A percentile compares a stretch with the other conserved stretches of the same genome.
Conservation (phyloP, 768 basidiomycete species). For the Sutorius australiensis region DNA sequence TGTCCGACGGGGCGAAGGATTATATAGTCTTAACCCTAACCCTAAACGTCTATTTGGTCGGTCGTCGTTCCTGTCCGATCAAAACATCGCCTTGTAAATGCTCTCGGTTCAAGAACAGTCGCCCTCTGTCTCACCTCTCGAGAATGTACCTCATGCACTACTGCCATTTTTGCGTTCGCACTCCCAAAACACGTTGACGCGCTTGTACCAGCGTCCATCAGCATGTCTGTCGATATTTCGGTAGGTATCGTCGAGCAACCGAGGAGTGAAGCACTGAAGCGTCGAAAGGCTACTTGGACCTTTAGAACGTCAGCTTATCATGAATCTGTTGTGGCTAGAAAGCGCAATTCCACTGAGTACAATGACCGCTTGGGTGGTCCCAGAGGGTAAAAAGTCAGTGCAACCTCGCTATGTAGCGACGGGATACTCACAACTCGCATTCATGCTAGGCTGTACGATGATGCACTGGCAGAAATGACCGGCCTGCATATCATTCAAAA, state of each 20-base stretch:
- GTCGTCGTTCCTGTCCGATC: not conserved
- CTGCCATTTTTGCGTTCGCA: conserved; percentile 80
- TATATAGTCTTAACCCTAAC: conserved; percentile 7
- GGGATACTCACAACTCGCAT: conserved; percentile 2
- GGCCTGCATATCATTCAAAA: conserved; percentile 68
- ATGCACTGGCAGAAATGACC: conserved; percentile 58
- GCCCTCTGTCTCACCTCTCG: conserved; percentile 6
- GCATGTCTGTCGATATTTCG: conserved; percentile 89
- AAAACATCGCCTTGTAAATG: conserved; percentile 11
- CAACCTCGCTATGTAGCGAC: not conserved
- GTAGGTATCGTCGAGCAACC: conserved; percentile 35
- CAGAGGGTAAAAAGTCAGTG: conserved; percentile 66
- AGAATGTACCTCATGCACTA: conserved; percentile 54
- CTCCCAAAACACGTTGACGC: conserved; percentile 69
- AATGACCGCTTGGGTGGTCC: conserved; percentile 73
- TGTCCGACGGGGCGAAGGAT: too few relatives aligned
- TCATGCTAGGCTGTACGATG: conserved; percentile 60
- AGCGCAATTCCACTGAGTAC: conserved; percentile 60
- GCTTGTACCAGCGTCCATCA: conserved; percentile 81
- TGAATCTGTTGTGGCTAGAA: conserved; percentile 89
- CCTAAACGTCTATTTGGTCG: conserved; percentile 1
- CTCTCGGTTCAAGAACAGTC: conserved; percentile 22
- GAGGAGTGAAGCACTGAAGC: conserved; percentile 2
- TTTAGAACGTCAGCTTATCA: conserved; percentile 78
- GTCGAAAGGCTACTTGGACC: conserved; percentile 62